phyloP scores from a whole-genome alignment of 2,329 filamentous ascomycete genomes.

The Colletotrichum phormii region DNA sequence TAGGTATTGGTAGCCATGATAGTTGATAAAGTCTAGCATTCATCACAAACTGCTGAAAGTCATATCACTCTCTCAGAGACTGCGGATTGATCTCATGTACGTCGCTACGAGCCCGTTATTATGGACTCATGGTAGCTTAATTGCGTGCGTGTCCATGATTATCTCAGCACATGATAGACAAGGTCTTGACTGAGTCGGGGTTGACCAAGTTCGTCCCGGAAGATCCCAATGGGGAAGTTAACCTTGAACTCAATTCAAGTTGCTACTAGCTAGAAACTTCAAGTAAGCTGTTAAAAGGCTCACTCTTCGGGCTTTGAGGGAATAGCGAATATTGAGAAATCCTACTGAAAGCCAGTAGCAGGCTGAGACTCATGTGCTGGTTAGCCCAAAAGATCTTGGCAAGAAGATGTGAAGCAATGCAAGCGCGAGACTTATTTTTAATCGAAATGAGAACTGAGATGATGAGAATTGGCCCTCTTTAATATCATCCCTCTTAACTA shows the following conservation, averaged over 20 bases:
- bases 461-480: neutral
- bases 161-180: no score
- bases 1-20: constrained; percentile 14
- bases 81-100: neutral
- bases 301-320: neutral
- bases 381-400: no score
- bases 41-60: neutral
- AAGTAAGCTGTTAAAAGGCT: no score
- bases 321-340: no score
- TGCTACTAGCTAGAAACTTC: neutral
- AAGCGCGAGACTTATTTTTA: neutral
- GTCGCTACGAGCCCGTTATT: neutral
- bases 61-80: neutral
- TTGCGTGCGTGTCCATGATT: no score
- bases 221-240: neutral
- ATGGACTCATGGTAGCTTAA: neutral
- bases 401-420: neutral
- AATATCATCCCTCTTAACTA: neutral
- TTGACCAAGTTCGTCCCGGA: neutral
- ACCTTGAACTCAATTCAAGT: no score
- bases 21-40: neutral
- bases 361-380: no score
- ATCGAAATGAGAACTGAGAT: neutral
- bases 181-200: neutral
- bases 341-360: no score